Evolutionary conservation across 2,329 filamentous ascomycete genomes (phyloP), one percentile per base, ranked within the genome.

Genomic region (Botrytis hyacinthi): DNA sequence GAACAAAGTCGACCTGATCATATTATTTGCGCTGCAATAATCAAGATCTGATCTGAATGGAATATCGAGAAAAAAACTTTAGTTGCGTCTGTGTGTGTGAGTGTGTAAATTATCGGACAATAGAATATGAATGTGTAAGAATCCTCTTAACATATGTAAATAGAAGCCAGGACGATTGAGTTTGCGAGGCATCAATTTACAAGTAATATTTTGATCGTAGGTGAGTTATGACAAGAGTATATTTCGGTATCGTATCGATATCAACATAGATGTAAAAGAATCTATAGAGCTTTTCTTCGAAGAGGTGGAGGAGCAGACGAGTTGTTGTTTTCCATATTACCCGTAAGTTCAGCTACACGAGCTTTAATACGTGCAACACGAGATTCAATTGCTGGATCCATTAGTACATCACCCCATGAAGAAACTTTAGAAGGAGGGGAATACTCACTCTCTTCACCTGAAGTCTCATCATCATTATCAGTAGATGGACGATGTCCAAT

Each of bases 331-430:
- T 95, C 92, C 88, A 93, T 93, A 82, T 93, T 93, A 78, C 92
- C 92, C 2, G 96, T 99, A 78, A 99, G 84, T 82, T 98, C 94
- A 70, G 96, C 96, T 74, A 99, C 96, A 75, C 96, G 92, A 74
- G 96, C 96, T 85, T 98, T 98, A 87, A 99, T 99, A 76, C 96
- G 93, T 67, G 96, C 96, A 74, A 98, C 96, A 77, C 96, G 93
- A 67, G 94, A 95, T 83, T 99, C 96, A 80, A 98, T 98, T 51
- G 95, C 94, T 97, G 78, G 40, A 72, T 70, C 42, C 75, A 83
- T 78, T 83, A 81, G 44, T 63, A 68, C 6, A 29, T 68, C 48
- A 61, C 48, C 5, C 29, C n/a, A 65, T 22, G 62, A 65, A 14
- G 18, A 61, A 70, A n/a, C 18, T 46, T n/a, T 70, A 16, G 42